Conservation (phyloP, 257 asterid genomes). For the Jaltomata sinuosa region DNA sequence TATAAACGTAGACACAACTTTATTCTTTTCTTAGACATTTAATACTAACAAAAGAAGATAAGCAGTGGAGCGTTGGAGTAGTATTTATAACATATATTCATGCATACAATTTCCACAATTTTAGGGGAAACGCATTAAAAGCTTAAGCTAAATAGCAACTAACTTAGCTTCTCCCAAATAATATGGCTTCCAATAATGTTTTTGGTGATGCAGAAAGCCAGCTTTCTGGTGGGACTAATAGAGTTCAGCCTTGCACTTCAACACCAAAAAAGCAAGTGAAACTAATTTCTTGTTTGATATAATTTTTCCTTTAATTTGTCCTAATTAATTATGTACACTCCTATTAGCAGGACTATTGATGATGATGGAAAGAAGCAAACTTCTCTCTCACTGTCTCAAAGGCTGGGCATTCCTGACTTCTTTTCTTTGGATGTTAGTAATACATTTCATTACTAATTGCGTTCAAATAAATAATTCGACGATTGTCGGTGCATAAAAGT, state of each 20-base stretch:
- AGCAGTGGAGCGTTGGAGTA: not conserved
- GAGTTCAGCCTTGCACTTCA: not conserved
- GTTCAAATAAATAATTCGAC: not conserved
- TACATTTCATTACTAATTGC: not conserved
- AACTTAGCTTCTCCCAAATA: not conserved
- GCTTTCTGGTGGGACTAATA: not conserved
- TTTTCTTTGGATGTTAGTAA: conserved; percentile 32
- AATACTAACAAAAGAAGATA: not conserved
- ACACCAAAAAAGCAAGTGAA: not conserved
- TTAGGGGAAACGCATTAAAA: not conserved
- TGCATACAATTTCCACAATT: not conserved
- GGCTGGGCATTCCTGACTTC: conserved; percentile 46
- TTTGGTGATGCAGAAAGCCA: not conserved
- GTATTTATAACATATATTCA: not conserved
- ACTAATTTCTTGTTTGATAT: not conserved
- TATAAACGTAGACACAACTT: not conserved
- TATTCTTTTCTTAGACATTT: not conserved
- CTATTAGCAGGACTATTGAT: not conserved
- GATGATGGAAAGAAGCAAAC: conserved; percentile 12
- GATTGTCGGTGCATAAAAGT: not conserved
- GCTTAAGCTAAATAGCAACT: not conserved
- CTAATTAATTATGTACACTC: not conserved
- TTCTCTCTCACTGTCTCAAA: conserved; percentile 19
- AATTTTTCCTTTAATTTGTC: not conserved
- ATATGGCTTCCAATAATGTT: not conserved